phyloP scores from a whole-genome alignment of 306 rosid genomes.

The Astragalus membranaceus region DNA sequence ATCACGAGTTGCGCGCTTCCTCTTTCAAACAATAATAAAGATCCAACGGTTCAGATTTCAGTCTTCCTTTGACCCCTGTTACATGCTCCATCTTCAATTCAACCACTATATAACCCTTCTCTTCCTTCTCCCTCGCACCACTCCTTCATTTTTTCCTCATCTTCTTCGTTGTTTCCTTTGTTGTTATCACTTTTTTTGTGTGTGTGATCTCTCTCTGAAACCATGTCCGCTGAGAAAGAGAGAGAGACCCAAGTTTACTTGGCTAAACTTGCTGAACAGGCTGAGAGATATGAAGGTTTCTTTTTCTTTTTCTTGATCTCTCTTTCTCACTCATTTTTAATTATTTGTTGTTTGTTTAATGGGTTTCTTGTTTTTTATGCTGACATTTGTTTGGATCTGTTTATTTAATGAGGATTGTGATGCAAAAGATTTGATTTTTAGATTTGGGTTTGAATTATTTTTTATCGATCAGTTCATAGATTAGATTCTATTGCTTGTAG shows the following conservation, averaged over 20 bases:
- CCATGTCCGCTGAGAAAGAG: constrained; percentile 80
- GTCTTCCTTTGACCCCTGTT: constrained; percentile 34
- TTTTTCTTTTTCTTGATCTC: too few species aligned
- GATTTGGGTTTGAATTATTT: constrained; percentile 1
- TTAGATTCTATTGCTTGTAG: not conserved
- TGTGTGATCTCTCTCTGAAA: constrained; percentile 42
- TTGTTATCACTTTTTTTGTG: not conserved
- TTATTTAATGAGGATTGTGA: not conserved
- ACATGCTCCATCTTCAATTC: constrained; percentile 44
- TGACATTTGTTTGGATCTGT: constrained; percentile 21
- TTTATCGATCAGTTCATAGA: not conserved
- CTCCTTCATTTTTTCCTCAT: not conserved
- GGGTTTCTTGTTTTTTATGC: not conserved
- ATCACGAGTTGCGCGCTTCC: constrained; percentile 59
- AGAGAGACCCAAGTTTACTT: constrained; percentile 89
- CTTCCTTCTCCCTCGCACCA: constrained; percentile 32
- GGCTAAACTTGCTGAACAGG: constrained; percentile 96
- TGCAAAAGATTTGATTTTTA: not conserved
- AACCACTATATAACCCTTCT: constrained; percentile 32
- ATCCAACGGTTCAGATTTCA: constrained; percentile 57
- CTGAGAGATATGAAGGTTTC: constrained; percentile 87
- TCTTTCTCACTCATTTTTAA: too few species aligned
- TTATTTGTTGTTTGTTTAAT: not conserved
- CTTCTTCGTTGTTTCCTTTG: not conserved
- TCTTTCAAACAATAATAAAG: constrained; percentile 22